Base-by-base conservation (phyloP, 2,329 filamentous ascomycete genomes). In the Aspergillus neotritici region DNA sequence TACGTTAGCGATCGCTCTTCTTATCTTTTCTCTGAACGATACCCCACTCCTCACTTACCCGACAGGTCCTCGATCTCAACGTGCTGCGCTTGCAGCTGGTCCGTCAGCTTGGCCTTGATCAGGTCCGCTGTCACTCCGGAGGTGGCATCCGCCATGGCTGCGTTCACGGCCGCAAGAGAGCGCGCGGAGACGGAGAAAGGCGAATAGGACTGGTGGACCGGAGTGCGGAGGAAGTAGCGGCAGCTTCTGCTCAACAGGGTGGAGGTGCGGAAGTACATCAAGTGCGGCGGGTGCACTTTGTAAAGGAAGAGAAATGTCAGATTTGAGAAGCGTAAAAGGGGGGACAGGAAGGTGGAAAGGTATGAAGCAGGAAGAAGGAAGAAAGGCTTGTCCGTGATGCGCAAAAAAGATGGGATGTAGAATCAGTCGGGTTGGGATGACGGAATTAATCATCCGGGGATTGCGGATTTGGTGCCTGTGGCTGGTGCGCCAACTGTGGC, bases 21-120 rank as follows among this genome's bases (percentile, higher is more conserved):
- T 8, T 25, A 25, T 25, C 4, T 9, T 25, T 9, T 8, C 21
- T 25, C 21, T 5, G 9, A 25, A 25, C 5, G 21, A 25, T 25
- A 25, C 21, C 21, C 21, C 6, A 25, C 21, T 9, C 21, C 17
- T 21, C 29, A 51, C 73, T 46, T 78, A 94, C 90, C 91, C 52
- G 89, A 95, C 75, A 94, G 82, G 70, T 97, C 91, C 52, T 87
- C 85, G 55, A 96, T 88, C 58, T 93, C 83, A 51, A 95, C 88
- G 70, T 94, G 80, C 21, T 77, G 75, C 15, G 89, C 88, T 44
- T 80, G 76, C 42, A 96, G 74, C 52, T 82, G 80, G 55, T 84
- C 73, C 31, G 74, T 77, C 54, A 96, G 76, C 47, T 84, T 86
- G 34, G 72, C 71, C 60, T 78, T 82, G 42, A 97, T 75, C 37